Evolutionary conservation across 2,329 filamentous ascomycete genomes (phyloP), one percentile per base, ranked within the genome.

Genomic region (Colletotrichum melonis): DNA sequence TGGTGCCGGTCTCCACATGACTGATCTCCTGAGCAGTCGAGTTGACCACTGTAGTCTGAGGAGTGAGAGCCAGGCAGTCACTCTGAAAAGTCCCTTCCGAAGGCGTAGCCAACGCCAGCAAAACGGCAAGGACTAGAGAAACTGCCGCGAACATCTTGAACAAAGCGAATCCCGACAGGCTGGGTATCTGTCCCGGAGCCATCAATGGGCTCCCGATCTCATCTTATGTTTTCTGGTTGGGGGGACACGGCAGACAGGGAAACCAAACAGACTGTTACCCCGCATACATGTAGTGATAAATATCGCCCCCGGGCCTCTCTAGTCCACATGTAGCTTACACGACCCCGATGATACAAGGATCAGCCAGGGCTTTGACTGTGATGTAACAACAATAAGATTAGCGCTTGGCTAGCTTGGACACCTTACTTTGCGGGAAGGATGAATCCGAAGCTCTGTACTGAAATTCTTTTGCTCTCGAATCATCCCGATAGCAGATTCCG

Each of bases 1-100:
- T 83, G 1, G 81, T 80, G 9, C 81, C 82, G 4, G 67, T 46
- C 3, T 58, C 9, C 49, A 75, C 63, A 52, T 63, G 75, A 5
- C 22, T 49, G 14, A 52, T 42, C 24, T 16, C 11, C 9, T 28
- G 30, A 5, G 81, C 77, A 3, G 78, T 79, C 3, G 80, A 80
- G 42, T 82, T 79, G 38, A 78, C 35, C 30, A 64, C 69, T 1
- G 28, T 49, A 3, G 55, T 24, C 28, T 64, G 24, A 0, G 73
- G 71, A 4, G 54, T 57, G 22, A 75, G 63, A 26, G 67, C 66
- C 4, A 74, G 26, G 32, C 73, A 75, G 32, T 70, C 67, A n/a
- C 64, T 62, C 14, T 32, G 67, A 7, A 70, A 63, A 7, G 55
- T 24, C 3, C 67, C 67, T 2, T 42, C 12, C 0, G 7, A 42